Conservation (phyloP, 192 early-diverging fungal species). For the Backusella sp. region DNA sequence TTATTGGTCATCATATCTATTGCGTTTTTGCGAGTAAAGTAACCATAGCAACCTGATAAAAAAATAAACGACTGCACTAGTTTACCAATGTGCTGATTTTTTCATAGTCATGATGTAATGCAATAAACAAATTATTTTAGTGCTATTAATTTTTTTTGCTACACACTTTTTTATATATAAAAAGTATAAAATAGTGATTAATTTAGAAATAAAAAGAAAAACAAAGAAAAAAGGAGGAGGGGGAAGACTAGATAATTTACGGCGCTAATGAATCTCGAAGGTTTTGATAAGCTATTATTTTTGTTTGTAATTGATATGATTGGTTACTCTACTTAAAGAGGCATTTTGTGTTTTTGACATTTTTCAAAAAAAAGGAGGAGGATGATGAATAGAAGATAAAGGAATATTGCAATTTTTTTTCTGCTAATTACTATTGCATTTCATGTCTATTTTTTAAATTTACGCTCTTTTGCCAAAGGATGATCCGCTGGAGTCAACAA, state of each 20-base stretch:
- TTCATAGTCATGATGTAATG: not conserved
- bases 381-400: not conserved
- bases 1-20: not conserved
- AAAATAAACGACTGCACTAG: not conserved
- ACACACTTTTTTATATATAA: not conserved
- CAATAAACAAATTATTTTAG: not conserved
- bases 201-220: too few relatives aligned
- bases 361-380: too few relatives aligned
- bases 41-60: not conserved
- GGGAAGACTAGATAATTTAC: too few relatives aligned
- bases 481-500: conserved; percentile 35
- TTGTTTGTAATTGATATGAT: too few relatives aligned
- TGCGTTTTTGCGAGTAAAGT: not conserved
- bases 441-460: not conserved
- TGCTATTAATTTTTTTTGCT: not conserved
- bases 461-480: conserved; percentile 28
- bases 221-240: too few relatives aligned
- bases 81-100: not conserved
- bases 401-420: not conserved
- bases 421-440: not conserved
- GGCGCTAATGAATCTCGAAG: too few relatives aligned
- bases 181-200: too few relatives aligned
- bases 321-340: too few relatives aligned
- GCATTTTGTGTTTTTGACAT: too few relatives aligned
- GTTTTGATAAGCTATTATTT: too few relatives aligned